phyloP scores from a whole-genome alignment of 2,329 filamentous ascomycete species.

The Aspergillus piperis region DNA sequence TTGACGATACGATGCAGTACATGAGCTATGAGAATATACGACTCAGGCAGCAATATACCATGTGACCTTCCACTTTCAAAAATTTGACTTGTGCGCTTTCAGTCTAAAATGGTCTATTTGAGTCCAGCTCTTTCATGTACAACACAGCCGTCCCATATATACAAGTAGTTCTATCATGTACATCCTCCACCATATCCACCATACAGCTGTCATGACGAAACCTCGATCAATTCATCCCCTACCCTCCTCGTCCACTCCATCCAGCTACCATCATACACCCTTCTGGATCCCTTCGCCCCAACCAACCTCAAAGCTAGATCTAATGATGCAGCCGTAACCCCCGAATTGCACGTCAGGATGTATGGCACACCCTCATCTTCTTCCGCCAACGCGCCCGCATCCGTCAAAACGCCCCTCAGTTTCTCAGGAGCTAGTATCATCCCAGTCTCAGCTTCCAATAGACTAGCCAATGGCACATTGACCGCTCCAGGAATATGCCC shows the following conservation, averaged over 20 bases:
- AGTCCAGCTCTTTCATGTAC: no score
- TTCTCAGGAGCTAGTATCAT: conserved; percentile 14
- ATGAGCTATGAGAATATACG: conserved; percentile 7
- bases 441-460: conserved; percentile 19
- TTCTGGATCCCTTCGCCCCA: conserved; percentile 20
- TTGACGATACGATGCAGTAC: background rate
- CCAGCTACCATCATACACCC: conserved; percentile 38
- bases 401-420: conserved; percentile 18
- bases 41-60: background rate
- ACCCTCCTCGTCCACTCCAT: conserved; percentile 31
- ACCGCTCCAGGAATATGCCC: conserved; percentile 31
- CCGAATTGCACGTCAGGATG: conserved; percentile 34
- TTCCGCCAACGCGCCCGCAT: conserved; percentile 18
- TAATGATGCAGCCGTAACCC: conserved; percentile 31
- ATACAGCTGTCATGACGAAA: background rate
- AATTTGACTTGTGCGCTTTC: background rate
- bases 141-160: no score
- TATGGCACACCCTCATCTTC: conserved; percentile 5
- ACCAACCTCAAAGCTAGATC: conserved; percentile 25
- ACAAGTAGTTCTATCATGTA: background rate
- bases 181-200: background rate
- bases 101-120: background rate
- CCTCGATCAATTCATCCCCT: conserved; percentile 14
- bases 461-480: conserved; percentile 27
- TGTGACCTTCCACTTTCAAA: background rate